Percentiles rank a stretch among this genome's conserved stretches.
Evolutionary conservation across 2,329 filamentous ascomycete genomes (phyloP).

Genomic region (Hymenoscyphus linearis): DNA sequence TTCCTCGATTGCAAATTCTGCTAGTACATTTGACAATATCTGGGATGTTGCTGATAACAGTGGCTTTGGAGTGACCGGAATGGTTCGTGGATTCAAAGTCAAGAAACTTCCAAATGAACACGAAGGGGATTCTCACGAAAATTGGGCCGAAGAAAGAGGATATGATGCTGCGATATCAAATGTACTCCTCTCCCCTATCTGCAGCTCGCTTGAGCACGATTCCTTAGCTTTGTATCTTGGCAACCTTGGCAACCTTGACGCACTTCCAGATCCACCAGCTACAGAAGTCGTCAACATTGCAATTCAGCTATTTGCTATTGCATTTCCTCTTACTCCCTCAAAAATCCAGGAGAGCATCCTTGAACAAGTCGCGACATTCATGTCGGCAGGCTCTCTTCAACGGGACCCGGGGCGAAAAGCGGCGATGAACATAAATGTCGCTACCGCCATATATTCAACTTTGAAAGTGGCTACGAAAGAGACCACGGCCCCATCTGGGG

Average conservation of each 20-base stretch:
- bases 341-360: constrained; percentile 95
- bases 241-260: constrained; percentile 37
- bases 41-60: constrained; percentile 96
- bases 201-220: constrained; percentile 83
- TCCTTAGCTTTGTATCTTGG: constrained; percentile 71
- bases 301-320: constrained; percentile 87
- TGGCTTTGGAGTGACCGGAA: constrained; percentile 85
- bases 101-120: constrained; percentile 66
- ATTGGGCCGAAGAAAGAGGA: constrained; percentile 49
- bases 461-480: constrained; percentile 83
- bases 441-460: constrained; percentile 71
- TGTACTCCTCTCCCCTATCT: constrained; percentile 64
- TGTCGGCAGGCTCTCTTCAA: constrained; percentile 73
- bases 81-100: constrained; percentile 73
- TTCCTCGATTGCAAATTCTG: constrained; percentile 84
- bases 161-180: constrained; percentile 61
- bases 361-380: constrained; percentile 86
- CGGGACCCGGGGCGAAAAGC: constrained; percentile 84
- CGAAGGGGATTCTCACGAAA: constrained; percentile 44
- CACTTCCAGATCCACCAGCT: constrained; percentile 69
- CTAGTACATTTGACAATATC: constrained; percentile 83
- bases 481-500: constrained; percentile 65
- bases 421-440: constrained; percentile 86
- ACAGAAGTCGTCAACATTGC: constrained; percentile 94
- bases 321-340: constrained; percentile 79